Evolutionary conservation across 441 rosid species (phyloP).

Genomic region (Capsella rubella): DNA sequence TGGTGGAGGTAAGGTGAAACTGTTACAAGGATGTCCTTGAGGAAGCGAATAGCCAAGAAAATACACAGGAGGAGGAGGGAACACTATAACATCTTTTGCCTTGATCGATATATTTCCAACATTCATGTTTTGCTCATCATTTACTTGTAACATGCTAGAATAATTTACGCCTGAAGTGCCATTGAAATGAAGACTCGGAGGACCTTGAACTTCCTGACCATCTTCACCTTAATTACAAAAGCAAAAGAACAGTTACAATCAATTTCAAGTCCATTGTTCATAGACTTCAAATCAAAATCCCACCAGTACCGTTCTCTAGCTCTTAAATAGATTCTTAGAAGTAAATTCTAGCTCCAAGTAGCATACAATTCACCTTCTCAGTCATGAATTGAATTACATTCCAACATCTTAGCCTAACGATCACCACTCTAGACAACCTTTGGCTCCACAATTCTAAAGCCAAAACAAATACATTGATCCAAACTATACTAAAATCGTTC

Average conservation of each 20-base stretch:
- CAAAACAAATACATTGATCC: conserved; percentile 17
- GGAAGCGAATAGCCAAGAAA: conserved; percentile 87
- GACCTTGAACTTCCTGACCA: conserved; percentile 56
- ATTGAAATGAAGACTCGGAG: conserved; percentile 54
- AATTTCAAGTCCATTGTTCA: conserved; percentile 6
- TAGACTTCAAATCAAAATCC: conserved; percentile 1
- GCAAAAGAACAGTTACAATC: conserved; percentile 12
- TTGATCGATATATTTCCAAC: conserved; percentile 42
- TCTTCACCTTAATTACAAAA: conserved; percentile 69
- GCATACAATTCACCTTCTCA: background rate
- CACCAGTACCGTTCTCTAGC: conserved; percentile 2
- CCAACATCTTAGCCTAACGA: conserved; percentile 3
- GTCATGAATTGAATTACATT: background rate
- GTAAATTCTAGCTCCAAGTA: background rate
- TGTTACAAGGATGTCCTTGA: conserved; percentile 79
- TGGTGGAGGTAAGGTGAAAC: conserved; percentile 89
- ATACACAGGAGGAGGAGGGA: conserved; percentile 63
- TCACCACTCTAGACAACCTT: conserved; percentile 1
- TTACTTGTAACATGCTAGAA: conserved; percentile 42
- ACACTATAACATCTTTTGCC: conserved; percentile 20
- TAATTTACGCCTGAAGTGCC: conserved; percentile 42
- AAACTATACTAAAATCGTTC: background rate
- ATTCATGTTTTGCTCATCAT: conserved; percentile 34
- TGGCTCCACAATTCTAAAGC: conserved; percentile 17
- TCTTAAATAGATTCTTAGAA: background rate